A percentile compares a stretch with the other conserved stretches of the same genome.
These are phyloP conservation scores for Lepiota venenata DNA, from an alignment of 768 basidiomycete species.

Conservation along the genomic window DNA sequence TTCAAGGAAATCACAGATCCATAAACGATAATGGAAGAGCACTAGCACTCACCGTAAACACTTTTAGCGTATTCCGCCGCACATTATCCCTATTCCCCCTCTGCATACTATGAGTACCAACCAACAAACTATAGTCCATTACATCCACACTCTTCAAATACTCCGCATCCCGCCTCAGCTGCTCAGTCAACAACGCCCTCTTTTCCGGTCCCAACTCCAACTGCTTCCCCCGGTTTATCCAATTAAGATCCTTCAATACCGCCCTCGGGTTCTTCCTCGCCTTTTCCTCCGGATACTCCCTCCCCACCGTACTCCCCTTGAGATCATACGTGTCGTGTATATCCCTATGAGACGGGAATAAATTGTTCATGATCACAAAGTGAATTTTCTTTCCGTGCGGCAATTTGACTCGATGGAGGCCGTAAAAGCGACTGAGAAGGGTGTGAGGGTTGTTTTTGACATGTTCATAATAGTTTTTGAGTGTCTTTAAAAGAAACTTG, in stretches of 20 bases:
- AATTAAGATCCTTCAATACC: constrained; percentile 94
- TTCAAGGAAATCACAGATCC: constrained; percentile 42
- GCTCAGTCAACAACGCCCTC: constrained; percentile 84
- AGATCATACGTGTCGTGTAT: constrained; percentile 97
- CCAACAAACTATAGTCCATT: constrained; percentile 95
- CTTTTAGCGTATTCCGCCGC: constrained; percentile 84
- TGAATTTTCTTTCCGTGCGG: constrained; percentile 94
- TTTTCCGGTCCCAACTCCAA: constrained; percentile 97
- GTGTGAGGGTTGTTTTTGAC: constrained; percentile 92
- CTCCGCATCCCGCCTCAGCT: constrained; percentile 83
- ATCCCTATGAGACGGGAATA: constrained; percentile 96
- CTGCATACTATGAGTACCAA: constrained; percentile 91
- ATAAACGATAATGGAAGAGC: neutral
- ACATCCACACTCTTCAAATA: constrained; percentile 80
- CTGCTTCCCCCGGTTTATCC: constrained; percentile 76
- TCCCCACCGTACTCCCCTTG: constrained; percentile 90
- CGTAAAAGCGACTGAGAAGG: constrained; percentile 91
- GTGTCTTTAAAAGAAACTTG: constrained; percentile 84
- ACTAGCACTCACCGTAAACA: constrained; percentile 73
- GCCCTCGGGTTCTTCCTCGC: constrained; percentile 78
- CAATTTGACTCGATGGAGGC: constrained; percentile 95
- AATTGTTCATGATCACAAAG: constrained; percentile 99
- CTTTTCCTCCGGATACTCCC: constrained; percentile 84
- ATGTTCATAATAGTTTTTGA: constrained; percentile 82
- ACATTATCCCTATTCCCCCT: constrained; percentile 92